A percentile compares a stretch with the other conserved stretches of the same genome.
Evolutionary conservation across 1,284 basidiomycete species (phyloP).

Genomic region (Sporisorium exsertum): DNA sequence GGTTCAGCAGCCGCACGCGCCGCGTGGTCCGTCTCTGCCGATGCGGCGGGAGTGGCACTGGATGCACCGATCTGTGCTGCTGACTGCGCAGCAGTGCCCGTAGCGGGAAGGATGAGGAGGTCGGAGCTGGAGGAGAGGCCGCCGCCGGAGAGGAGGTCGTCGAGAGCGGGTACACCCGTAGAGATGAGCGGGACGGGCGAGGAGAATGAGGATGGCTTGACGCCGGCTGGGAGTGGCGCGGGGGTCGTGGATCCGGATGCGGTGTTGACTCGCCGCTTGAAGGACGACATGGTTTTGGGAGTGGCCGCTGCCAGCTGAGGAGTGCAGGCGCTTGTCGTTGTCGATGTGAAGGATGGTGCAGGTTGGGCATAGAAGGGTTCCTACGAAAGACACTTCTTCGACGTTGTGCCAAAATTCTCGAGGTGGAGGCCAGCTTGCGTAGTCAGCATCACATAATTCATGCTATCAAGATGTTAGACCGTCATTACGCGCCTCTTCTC

Average conservation of each 20-base stretch:
- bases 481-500: too few species aligned
- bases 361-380: neutral
- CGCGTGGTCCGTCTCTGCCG: constrained; percentile 43
- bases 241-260: constrained; percentile 58
- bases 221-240: constrained; percentile 73
- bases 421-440: constrained; percentile 21
- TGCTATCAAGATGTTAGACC: neutral
- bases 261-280: constrained; percentile 77
- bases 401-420: constrained; percentile 8
- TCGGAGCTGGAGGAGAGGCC: constrained; percentile 87
- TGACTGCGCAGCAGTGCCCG: constrained; percentile 49
- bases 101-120: constrained; percentile 74
- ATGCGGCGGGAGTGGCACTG: constrained; percentile 79
- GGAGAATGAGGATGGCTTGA: constrained; percentile 77
- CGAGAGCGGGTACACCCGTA: constrained; percentile 91
- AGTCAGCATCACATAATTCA: constrained; percentile 15
- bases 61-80: constrained; percentile 70
- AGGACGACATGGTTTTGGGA: constrained; percentile 74
- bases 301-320: too few species aligned
- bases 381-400: neutral
- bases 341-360: neutral
- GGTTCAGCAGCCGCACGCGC: constrained; percentile 70
- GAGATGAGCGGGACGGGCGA: constrained; percentile 78
- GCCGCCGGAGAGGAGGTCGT: constrained; percentile 87
- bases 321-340: neutral